Evolutionary conservation across 768 basidiomycete genomes (phyloP).

Genomic region (Candolleomyces eurysporus): DNA sequence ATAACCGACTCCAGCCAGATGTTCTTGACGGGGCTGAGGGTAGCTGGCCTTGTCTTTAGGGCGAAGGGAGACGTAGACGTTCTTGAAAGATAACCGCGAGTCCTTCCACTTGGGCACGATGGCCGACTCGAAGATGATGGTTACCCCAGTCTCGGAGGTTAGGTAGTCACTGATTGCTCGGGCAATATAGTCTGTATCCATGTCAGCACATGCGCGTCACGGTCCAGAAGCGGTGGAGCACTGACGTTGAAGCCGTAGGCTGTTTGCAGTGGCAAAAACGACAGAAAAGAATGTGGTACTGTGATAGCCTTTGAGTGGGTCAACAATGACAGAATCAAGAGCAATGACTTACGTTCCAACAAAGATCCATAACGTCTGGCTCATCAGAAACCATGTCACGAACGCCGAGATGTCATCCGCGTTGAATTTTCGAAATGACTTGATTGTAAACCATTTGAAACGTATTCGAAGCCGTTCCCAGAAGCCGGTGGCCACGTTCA

Average conservation of each 20-base stretch:
- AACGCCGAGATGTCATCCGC: conserved; percentile 97
- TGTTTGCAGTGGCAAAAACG: conserved; percentile 86
- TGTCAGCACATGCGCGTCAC: neutral
- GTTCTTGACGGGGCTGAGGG: conserved; percentile 30
- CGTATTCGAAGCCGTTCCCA: conserved; percentile 86
- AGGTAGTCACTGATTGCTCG: conserved; percentile 88
- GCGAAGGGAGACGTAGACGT: conserved; percentile 89
- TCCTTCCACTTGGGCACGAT: conserved; percentile 98
- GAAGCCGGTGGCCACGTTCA: conserved; percentile 83
- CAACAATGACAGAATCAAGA: neutral
- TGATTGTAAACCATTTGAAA: conserved; percentile 97
- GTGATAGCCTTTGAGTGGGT: neutral
- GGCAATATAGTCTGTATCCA: conserved; percentile 66
- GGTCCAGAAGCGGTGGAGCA: neutral
- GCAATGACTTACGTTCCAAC: conserved; percentile 76
- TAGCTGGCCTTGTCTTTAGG: conserved; percentile 33
- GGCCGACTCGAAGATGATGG: conserved; percentile 94
- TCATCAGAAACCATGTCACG: conserved; percentile 92
- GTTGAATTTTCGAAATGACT: conserved; percentile 92
- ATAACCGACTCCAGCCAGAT: conserved; percentile 65
- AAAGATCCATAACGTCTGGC: conserved; percentile 93
- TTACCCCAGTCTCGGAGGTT: conserved; percentile 90
- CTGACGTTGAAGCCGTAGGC: conserved; percentile 79
- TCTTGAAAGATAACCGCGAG: conserved; percentile 93
- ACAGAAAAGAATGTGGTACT: conserved; percentile 97